These are phyloP conservation scores for Cryptosporidium felis DNA, from an alignment of 169 alveolate genomes.

Conservation along the genomic window DNA sequence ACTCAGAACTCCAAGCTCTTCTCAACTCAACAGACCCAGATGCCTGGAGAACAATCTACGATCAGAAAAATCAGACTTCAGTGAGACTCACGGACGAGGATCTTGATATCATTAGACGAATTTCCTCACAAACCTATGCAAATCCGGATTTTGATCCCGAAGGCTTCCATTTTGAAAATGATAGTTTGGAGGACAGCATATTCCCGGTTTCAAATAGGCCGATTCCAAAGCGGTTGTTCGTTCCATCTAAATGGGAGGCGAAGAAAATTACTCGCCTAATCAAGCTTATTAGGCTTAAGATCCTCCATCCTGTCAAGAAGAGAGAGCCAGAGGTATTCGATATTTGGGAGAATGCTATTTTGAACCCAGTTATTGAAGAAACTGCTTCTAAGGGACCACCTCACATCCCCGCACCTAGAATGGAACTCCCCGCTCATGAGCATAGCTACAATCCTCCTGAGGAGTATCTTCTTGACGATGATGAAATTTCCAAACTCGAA, in stretches of 20 bases:
- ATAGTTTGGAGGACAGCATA: conserved; percentile 77
- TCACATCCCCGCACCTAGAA: conserved; percentile 91
- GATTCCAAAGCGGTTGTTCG: conserved; percentile 86
- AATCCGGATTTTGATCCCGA: conserved; percentile 80
- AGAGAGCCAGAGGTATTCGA: conserved; percentile 79
- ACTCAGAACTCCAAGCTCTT: conserved; percentile 78
- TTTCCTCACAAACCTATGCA: conserved; percentile 80
- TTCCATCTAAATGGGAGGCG: conserved; percentile 90
- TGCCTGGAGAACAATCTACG: conserved; percentile 92
- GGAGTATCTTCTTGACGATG: conserved; percentile 87
- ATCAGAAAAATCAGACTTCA: conserved; percentile 87
- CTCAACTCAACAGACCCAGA: conserved; percentile 88
- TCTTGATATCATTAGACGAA: conserved; percentile 81
- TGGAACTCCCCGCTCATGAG: conserved; percentile 90
- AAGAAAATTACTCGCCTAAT: conserved; percentile 83
- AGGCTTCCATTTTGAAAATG: conserved; percentile 76
- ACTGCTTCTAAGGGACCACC: conserved; percentile 77
- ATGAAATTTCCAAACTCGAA: conserved; percentile 51
- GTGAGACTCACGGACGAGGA: conserved; percentile 89
- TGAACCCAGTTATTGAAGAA: conserved; percentile 16
- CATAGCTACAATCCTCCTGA: conserved; percentile 94
- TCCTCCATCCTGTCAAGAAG: conserved; percentile 30
- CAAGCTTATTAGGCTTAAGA: conserved; percentile 74
- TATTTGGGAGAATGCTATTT: conserved; percentile 81
- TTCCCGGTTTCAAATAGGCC: conserved; percentile 83